Base-by-base conservation (phyloP, 2,329 filamentous ascomycete genomes). In the Fusarium irregulare region DNA sequence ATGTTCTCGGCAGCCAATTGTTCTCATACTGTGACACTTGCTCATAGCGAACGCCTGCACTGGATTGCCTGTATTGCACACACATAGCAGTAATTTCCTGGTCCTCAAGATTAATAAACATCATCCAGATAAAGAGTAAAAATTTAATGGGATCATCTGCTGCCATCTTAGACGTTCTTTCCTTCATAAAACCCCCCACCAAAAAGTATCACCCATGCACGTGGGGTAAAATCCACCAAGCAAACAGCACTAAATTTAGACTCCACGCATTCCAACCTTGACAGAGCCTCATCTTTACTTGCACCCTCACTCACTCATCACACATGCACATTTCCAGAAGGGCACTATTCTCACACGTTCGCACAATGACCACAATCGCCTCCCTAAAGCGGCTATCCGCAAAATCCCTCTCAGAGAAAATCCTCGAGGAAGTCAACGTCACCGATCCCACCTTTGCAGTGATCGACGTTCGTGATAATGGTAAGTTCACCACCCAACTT, bases 401-500 rank as follows among this genome's bases (percentile, higher is more conserved):
- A 37, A 85, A 91, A 68, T 82, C 85, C n/a, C 89, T 97, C 55
- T 89, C 92, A 0, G 81, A 87, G 21, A 84, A 89, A 53, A 85
- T 95, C 18, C 85, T 90, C 25, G 83, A 84, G 16, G 82, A 85
- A 73, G 80, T 75, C 37, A 76, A 82, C 55, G 73, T 76, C 30
- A 70, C 76, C 53, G 78, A 83, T 62, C 81, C 78, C 60, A 81
- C 79, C 75, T 85, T 94, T 60, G 93, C 93, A 12, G 85, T 98
- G 40, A 87, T 98, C 62, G 96, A 98, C 79, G 96, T 98, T 10
- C 90, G 96, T 61, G 96, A 98, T 79, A 89, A 90, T 71, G 91
- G 91, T 92, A 80, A 57, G 70, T 40, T 18, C 14, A 16, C 11
- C 46, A 16, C 10, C 1, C 2, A 4, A n/a, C 7, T 4, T n/a